These are phyloP conservation scores for Calonectria fujianensis DNA, from an alignment of 2,329 filamentous ascomycete genomes.

Conservation along the genomic window DNA sequence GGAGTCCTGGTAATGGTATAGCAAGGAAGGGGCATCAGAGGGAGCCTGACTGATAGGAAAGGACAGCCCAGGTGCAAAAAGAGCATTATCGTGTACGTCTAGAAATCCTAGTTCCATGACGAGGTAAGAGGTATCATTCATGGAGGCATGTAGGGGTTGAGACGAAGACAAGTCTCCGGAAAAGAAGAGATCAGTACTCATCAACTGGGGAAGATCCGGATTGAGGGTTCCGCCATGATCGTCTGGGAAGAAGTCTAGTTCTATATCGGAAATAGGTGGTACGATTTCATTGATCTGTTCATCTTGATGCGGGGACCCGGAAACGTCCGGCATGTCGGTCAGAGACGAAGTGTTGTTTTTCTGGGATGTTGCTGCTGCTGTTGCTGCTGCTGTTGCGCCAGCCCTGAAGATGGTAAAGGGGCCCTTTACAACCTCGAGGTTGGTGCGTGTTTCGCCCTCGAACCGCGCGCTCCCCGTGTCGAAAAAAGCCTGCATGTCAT, in stretches of 20 bases:
- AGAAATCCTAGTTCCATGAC: neutral
- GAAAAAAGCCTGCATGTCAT: conserved; percentile 2
- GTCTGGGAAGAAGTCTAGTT: conserved; percentile 7
- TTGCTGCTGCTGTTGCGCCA: neutral
- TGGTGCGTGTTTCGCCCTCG: neutral
- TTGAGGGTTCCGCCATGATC: neutral
- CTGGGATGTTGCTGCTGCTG: neutral
- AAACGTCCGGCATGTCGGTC: neutral
- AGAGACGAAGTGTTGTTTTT: neutral
- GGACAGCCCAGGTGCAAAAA: conserved; percentile 9
- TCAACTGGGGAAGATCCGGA: neutral
- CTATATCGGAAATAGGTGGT: neutral
- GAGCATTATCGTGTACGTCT: neutral
- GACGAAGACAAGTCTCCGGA: neutral
- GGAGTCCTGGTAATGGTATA: conserved; percentile 21
- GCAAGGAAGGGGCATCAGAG: neutral
- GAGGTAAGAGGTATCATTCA: neutral
- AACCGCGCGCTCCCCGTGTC: conserved; percentile 6
- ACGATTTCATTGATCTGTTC: conserved; percentile 6
- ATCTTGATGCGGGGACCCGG: conserved; percentile 1
- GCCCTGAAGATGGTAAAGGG: conserved; percentile 15
- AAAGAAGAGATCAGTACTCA: conserved; percentile 8
- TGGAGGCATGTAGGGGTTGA: neutral
- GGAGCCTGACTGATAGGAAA: conserved; percentile 20
- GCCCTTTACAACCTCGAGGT: neutral